Conservation (phyloP, 129 eudicot species). For the Oenanthe sinensis region DNA sequence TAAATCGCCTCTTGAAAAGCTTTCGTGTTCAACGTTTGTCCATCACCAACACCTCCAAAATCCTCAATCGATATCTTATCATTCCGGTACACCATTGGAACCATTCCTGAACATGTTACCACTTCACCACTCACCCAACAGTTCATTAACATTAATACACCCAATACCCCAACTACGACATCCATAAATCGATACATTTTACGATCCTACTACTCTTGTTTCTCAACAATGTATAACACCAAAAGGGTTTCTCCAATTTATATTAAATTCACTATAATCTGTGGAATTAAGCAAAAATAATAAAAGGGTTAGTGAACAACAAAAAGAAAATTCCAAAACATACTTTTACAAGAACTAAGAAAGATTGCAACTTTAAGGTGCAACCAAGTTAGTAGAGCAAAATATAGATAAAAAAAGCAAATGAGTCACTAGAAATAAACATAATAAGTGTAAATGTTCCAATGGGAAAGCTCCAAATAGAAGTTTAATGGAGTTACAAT, state of each 20-base stretch:
- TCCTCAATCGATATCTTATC: constrained; percentile 75
- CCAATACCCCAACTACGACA: constrained; percentile 18
- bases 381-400: background rate
- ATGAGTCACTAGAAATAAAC: background rate
- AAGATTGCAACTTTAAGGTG: background rate
- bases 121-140: constrained; percentile 25
- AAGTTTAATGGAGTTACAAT: background rate
- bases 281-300: background rate
- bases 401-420: background rate
- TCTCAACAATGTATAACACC: background rate
- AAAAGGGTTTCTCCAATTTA: background rate
- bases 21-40: constrained; percentile 63
- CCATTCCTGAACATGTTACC: constrained; percentile 75
- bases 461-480: constrained; percentile 30
- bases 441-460: constrained; percentile 21
- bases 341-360: background rate
- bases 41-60: constrained; percentile 89
- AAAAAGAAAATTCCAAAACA: constrained; percentile 8
- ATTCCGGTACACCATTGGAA: constrained; percentile 60
- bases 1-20: constrained; percentile 73
- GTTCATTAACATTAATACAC: constrained; percentile 19
- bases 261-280: background rate
- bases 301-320: background rate
- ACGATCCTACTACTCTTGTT: background rate
- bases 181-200: constrained; percentile 17